These are phyloP conservation scores for Cardiosporidium cionae DNA, from an alignment of 169 alveolate genomes.

Conservation along the genomic window DNA sequence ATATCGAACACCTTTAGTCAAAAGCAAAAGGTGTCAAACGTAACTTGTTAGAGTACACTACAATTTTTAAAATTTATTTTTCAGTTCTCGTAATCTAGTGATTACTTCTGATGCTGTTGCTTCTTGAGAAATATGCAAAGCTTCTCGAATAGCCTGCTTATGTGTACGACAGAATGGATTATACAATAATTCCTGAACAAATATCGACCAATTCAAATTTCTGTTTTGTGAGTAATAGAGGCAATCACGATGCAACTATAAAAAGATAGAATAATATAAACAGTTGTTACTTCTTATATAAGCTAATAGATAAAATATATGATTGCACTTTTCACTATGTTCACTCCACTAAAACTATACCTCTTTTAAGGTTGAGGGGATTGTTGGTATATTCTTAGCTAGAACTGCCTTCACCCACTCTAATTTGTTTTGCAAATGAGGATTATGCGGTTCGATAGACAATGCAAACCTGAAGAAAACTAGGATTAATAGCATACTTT, in stretches of 20 bases:
- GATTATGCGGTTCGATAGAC: slow-evolving; percentile 22
- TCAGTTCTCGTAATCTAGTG: not conserved
- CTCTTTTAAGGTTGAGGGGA: slow-evolving; percentile 31
- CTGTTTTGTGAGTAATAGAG: too few species aligned
- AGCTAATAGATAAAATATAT: too few species aligned
- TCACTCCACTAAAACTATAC: too few species aligned
- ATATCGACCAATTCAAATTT: not conserved
- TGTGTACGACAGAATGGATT: not conserved
- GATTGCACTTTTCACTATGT: too few species aligned
- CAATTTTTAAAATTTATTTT: not conserved
- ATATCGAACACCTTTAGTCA: too few species aligned
- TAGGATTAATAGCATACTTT: not conserved
- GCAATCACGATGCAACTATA: too few species aligned
- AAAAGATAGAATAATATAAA: too few species aligned
- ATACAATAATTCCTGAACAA: not conserved
- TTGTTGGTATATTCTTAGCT: slow-evolving; percentile 1
- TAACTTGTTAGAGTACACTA: too few species aligned
- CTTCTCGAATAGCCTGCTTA: not conserved
- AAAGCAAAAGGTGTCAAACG: too few species aligned
- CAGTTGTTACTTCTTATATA: not conserved
- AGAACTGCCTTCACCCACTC: slow-evolving; percentile 13
- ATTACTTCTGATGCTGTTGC: not conserved
- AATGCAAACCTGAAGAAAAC: slow-evolving; percentile 26
- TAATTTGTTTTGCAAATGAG: slow-evolving; percentile 4
- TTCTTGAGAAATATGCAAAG: not conserved